These are phyloP conservation scores for Amoebophrya sp. DNA, from an alignment of 169 alveolate genomes.

Conservation along the genomic window DNA sequence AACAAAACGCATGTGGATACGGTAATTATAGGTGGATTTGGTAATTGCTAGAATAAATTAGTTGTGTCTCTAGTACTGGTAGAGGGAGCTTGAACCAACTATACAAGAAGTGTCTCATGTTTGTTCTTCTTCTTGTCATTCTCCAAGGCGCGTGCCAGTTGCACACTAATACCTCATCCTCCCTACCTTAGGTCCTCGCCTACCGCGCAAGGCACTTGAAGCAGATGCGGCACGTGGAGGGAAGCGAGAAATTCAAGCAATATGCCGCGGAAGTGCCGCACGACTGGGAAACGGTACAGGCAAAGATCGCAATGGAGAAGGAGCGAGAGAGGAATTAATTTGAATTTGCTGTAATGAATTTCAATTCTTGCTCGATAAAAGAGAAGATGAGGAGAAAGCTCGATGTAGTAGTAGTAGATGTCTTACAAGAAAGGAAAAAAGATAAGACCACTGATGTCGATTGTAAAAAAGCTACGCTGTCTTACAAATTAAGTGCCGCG, in stretches of 20 bases:
- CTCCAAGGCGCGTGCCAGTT: neutral
- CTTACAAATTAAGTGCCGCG: no score
- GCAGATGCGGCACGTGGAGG: slow-evolving; percentile 59
- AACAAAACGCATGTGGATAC: slow-evolving; percentile 71
- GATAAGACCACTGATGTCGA: no score
- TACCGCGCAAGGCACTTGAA: slow-evolving; percentile 63
- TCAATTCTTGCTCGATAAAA: no score
- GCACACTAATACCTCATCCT: neutral
- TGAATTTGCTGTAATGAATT: no score
- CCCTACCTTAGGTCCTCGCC: slow-evolving; percentile 51
- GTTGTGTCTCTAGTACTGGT: neutral
- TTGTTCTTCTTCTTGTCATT: neutral
- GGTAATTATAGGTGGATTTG: neutral
- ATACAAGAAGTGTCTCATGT: neutral
- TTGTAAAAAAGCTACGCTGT: no score
- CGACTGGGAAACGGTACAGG: slow-evolving; percentile 31
- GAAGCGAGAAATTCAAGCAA: slow-evolving; percentile 56
- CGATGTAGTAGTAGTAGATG: no score
- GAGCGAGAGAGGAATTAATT: slow-evolving; percentile 33
- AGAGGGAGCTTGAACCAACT: neutral
- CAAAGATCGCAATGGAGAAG: slow-evolving; percentile 21
- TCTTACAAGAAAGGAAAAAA: no score
- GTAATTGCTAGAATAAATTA: neutral
- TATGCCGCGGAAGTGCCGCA: slow-evolving; percentile 52
- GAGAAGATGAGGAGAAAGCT: no score